phyloP scores from a whole-genome alignment of 352 stramenopile genomes.

The Achlya hypogyna region DNA sequence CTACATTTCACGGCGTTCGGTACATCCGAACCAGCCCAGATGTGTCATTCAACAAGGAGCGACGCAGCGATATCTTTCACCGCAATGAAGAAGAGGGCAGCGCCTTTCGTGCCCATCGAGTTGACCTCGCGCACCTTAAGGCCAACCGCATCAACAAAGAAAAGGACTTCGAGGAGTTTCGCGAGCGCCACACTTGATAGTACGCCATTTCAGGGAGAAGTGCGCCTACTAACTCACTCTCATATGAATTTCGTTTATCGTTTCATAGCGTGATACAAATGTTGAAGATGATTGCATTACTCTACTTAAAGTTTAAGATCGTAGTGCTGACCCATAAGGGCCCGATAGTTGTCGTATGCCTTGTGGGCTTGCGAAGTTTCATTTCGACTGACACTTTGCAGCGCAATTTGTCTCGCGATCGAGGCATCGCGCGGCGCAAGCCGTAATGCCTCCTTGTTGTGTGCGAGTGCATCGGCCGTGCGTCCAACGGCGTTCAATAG shows the following conservation, averaged over 20 bases:
- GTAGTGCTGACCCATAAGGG: conserved; percentile 39
- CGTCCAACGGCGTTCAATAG: conserved; percentile 46
- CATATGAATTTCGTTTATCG: no score
- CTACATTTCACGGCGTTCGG: neutral
- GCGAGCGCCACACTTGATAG: neutral
- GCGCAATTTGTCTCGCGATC: conserved; percentile 31
- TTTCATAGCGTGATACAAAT: no score
- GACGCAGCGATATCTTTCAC: neutral
- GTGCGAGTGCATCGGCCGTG: conserved; percentile 32
- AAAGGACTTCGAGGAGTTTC: neutral
- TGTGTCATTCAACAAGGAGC: conserved; percentile 13
- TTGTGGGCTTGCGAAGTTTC: conserved; percentile 20
- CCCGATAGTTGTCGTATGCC: conserved; percentile 40
- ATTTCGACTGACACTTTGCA: conserved; percentile 35
- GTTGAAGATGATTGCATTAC: neutral
- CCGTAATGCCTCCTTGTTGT: conserved; percentile 34
- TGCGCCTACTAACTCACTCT: neutral
- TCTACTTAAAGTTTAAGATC: conserved; percentile 46
- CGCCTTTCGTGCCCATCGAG: conserved; percentile 7
- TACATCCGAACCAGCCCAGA: conserved; percentile 4
- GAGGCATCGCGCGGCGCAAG: conserved; percentile 34
- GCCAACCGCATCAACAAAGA: neutral
- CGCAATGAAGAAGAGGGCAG: conserved; percentile 3
- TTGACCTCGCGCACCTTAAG: neutral
- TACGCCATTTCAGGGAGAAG: neutral